Evolutionary conservation across 169 alveolate genomes (phyloP).

Genomic region (Plasmodium vivax): DNA sequence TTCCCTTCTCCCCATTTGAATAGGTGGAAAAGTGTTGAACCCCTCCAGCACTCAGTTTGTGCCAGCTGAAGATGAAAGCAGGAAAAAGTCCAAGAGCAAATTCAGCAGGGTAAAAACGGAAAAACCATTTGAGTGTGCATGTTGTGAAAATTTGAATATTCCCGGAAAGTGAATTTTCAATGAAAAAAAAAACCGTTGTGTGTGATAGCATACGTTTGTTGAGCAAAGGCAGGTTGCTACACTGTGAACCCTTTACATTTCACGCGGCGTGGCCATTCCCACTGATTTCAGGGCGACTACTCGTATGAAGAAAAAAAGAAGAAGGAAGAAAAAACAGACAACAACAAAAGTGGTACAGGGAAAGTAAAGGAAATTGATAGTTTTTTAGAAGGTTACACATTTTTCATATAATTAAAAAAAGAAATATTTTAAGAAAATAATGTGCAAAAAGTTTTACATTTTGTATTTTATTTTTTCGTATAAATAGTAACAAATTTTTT

Average conservation of each 20-base stretch:
- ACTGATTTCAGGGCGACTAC: constrained; percentile 6
- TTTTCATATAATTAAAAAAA: constrained; percentile 18
- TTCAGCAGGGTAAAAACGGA: constrained; percentile 25
- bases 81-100: constrained; percentile 12
- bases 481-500: constrained; percentile 23
- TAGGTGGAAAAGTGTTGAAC: constrained; percentile 46
- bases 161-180: neutral
- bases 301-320: constrained; percentile 42
- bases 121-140: neutral
- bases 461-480: constrained; percentile 11
- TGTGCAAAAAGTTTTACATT: neutral
- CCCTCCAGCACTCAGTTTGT: constrained; percentile 9
- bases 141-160: neutral
- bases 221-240: neutral
- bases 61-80: constrained; percentile 28
- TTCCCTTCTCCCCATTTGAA: neutral
- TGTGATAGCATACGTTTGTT: neutral
- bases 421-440: neutral
- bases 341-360: constrained; percentile 19
- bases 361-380: constrained; percentile 81
- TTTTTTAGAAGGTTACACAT: constrained; percentile 80
- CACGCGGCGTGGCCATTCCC: neutral
- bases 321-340: constrained; percentile 19
- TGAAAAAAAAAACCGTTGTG: neutral
- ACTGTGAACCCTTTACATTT: neutral